Percentiles rank a stretch among this genome's conserved stretches.
Evolutionary conservation across 148 eudicot genomes (phyloP).

Genomic region (Euryodendron excelsum): DNA sequence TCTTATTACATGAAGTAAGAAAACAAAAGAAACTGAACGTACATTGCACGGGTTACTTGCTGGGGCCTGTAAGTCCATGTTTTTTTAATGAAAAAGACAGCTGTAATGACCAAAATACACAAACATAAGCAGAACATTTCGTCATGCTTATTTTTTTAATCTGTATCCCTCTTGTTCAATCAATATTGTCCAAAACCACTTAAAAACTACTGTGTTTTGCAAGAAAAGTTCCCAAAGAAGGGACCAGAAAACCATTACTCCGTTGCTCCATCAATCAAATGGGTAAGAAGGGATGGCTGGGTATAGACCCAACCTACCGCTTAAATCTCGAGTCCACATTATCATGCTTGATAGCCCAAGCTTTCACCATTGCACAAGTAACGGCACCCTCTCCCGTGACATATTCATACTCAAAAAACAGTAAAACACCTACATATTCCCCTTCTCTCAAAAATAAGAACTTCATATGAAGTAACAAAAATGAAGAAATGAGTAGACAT

Average conservation of each 20-base stretch:
- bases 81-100: no score
- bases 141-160: no score
- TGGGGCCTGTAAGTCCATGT: no score
- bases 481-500: not conserved
- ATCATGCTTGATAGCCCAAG: not conserved
- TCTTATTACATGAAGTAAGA: no score
- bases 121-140: no score
- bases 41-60: no score
- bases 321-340: not conserved
- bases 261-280: not conserved
- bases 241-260: not conserved
- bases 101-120: no score
- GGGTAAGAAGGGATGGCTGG: not conserved
- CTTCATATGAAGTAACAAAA: not conserved
- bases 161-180: no score
- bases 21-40: no score
- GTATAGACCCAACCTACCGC: not conserved
- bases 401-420: not conserved
- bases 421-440: no score
- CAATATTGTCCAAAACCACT: no score
- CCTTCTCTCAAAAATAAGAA: not conserved
- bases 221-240: not conserved
- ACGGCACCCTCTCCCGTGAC: not conserved
- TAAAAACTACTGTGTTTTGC: no score
- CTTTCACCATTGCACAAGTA: constrained; percentile 1